Conservation (phyloP, 306 rosid genomes). For the Aeschynomene evenia region DNA sequence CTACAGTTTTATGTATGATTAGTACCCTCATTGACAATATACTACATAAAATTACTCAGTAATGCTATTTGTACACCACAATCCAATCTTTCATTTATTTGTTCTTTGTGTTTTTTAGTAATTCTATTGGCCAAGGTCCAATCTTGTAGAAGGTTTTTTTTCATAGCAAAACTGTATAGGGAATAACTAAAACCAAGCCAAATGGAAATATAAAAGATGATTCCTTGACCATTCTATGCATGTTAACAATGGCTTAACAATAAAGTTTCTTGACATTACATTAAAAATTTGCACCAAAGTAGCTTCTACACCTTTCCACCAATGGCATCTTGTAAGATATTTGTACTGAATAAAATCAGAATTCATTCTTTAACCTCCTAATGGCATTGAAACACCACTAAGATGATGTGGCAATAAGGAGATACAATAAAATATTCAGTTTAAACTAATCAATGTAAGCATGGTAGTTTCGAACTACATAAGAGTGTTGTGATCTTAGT, state of each 20-base stretch:
- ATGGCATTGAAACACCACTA: not conserved
- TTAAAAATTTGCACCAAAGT: not conserved
- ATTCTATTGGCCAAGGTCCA: not conserved
- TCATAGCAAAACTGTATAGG: not conserved
- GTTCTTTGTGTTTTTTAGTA: not conserved
- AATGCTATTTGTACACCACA: too few relatives aligned
- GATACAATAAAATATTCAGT: not conserved
- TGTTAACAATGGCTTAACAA: not conserved
- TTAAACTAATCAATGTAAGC: constrained; percentile 13
- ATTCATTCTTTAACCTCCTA: not conserved
- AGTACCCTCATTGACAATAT: not conserved
- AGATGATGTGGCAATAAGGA: not conserved
- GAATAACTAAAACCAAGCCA: not conserved
- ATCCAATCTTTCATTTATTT: not conserved
- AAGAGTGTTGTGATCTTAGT: constrained; percentile 15
- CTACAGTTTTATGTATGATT: not conserved
- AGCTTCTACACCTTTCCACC: not conserved
- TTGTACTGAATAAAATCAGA: not conserved
- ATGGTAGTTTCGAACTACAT: constrained; percentile 18
- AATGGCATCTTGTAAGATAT: not conserved
- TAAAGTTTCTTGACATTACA: not conserved
- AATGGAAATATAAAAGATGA: not conserved
- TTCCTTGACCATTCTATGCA: not conserved
- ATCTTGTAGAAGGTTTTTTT: too few relatives aligned
- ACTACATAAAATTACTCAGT: too few relatives aligned